Conservation (phyloP, 352 stramenopile genomes). For the Phytophthora brassicae region DNA sequence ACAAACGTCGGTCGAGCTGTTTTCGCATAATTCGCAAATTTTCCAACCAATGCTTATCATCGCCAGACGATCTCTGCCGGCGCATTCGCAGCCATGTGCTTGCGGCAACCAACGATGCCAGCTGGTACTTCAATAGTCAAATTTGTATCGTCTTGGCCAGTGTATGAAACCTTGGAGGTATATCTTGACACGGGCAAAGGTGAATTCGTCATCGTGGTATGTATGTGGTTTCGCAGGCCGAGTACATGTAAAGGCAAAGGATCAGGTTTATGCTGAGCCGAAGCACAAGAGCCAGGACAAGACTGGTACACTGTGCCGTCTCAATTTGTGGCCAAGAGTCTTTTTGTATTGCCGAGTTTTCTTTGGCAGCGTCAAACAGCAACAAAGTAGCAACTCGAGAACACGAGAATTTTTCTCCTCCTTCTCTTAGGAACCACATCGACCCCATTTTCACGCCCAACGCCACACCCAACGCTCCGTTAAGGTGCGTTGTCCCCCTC, state of each 20-base stretch:
- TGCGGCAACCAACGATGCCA: conserved; percentile 16
- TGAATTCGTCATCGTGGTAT: not conserved
- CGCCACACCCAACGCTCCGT: not conserved
- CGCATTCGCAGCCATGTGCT: conserved; percentile 12
- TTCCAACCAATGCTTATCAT: conserved; percentile 22
- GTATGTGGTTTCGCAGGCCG: not conserved
- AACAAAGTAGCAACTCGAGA: not conserved
- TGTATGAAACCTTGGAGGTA: not conserved
- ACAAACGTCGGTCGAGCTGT: no score
- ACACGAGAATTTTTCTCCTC: conserved; percentile 5
- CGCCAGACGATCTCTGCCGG: conserved; percentile 9
- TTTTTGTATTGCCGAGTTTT: conserved; percentile 35
- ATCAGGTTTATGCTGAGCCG: conserved; percentile 11
- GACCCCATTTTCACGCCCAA: not conserved
- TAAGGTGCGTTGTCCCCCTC: not conserved
- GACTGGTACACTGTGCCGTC: not conserved
- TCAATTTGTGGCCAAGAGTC: not conserved
- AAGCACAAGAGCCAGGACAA: conserved; percentile 12
- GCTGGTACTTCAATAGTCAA: conserved; percentile 16
- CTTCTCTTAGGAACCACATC: no score
- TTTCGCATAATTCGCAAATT: conserved; percentile 27
- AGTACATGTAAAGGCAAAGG: not conserved
- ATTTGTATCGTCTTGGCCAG: not conserved
- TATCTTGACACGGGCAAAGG: not conserved
- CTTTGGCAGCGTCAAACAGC: conserved; percentile 28